A percentile compares a stretch with the other conserved stretches of the same genome.
These are phyloP conservation scores for Thozetella sp. DNA, from an alignment of 495 filamentous ascomycete genomes.

Conservation along the genomic window DNA sequence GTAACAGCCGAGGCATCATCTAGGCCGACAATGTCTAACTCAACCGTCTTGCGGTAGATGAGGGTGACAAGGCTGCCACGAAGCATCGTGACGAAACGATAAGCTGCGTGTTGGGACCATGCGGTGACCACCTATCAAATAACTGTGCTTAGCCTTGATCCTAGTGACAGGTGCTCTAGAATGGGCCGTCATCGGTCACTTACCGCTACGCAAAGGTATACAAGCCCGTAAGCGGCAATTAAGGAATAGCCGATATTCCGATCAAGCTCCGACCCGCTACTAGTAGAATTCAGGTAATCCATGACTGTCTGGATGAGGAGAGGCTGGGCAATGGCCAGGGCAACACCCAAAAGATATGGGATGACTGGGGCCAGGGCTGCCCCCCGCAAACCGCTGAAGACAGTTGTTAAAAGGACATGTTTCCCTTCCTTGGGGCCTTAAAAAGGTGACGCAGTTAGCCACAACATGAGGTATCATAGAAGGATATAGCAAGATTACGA, in stretches of 20 bases:
- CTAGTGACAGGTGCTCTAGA: neutral
- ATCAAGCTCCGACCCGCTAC: conserved; percentile 9
- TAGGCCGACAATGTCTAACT: conserved; percentile 39
- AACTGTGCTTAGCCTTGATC: too few relatives aligned
- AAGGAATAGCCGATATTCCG: conserved; percentile 56
- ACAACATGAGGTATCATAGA: too few relatives aligned
- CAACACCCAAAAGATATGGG: conserved; percentile 41
- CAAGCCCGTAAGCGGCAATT: conserved; percentile 62
- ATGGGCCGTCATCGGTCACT: neutral
- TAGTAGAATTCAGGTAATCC: conserved; percentile 26
- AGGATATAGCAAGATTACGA: neutral
- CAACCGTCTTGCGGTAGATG: conserved; percentile 56
- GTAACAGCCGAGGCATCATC: conserved; percentile 58
- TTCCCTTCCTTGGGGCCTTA: too few relatives aligned
- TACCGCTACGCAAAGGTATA: conserved; percentile 63
- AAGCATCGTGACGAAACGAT: conserved; percentile 61
- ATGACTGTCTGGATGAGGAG: conserved; percentile 59
- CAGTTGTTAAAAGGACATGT: too few relatives aligned
- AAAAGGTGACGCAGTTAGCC: too few relatives aligned
- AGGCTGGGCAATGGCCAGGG: conserved; percentile 64
- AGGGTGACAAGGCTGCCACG: conserved; percentile 58
- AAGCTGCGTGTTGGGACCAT: conserved; percentile 56
- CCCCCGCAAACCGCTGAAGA: neutral
- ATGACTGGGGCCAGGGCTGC: neutral
- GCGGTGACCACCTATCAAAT: conserved; percentile 39